Evolutionary conservation across 768 basidiomycete species (phyloP).

Genomic region (Lactarius sp.): DNA sequence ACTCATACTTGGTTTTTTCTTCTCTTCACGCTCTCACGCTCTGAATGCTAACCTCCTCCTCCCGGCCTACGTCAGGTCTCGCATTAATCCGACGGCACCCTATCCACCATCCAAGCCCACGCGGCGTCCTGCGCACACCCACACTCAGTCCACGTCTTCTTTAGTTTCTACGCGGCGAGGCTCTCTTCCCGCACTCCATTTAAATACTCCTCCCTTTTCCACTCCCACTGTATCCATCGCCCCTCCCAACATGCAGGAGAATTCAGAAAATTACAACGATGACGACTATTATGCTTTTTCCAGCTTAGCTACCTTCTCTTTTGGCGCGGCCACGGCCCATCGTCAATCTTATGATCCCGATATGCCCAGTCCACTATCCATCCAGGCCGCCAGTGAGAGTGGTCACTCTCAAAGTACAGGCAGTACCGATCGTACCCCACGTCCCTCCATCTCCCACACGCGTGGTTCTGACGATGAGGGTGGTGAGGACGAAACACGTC

Average conservation of each 20-base stretch:
- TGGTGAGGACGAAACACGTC: conserved; percentile 30
- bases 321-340: conserved; percentile 34
- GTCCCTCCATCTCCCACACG: conserved; percentile 38
- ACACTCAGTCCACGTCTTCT: conserved; percentile 27
- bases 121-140: conserved; percentile 23
- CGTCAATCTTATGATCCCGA: conserved; percentile 29
- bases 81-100: conserved; percentile 21
- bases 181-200: conserved; percentile 31
- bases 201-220: conserved; percentile 26
- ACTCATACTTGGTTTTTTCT: not conserved
- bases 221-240: conserved; percentile 22
- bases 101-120: conserved; percentile 26
- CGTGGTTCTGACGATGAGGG: conserved; percentile 35
- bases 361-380: conserved; percentile 38
- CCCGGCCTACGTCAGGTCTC: conserved; percentile 14
- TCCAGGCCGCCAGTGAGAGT: conserved; percentile 12
- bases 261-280: conserved; percentile 24
- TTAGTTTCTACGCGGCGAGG: conserved; percentile 29
- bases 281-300: conserved; percentile 34
- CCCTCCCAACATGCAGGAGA: conserved; percentile 25
- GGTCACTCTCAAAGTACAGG: conserved; percentile 25
- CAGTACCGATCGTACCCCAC: conserved; percentile 41
- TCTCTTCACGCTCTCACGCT: not conserved
- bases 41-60: conserved; percentile 14
- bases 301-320: conserved; percentile 39